These are phyloP conservation scores for Trichoderma lentiforme DNA, from an alignment of 2,329 filamentous ascomycete species.

Conservation along the genomic window DNA sequence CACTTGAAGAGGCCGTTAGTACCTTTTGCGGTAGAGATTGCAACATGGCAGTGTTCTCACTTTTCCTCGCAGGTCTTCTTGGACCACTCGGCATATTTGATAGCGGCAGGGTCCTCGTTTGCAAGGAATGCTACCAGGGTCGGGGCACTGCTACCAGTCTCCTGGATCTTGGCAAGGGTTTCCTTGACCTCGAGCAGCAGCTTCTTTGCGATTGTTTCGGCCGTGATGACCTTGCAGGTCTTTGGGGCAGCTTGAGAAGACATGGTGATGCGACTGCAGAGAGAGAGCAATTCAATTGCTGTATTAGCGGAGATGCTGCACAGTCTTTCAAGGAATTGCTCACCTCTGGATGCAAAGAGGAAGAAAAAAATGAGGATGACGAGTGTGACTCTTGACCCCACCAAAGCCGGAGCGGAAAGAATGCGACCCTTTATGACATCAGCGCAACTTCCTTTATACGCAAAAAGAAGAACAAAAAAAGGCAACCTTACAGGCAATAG, in stretches of 20 bases:
- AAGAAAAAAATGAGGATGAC: neutral
- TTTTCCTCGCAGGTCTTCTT: slow-evolving; percentile 95
- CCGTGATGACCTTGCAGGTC: slow-evolving; percentile 90
- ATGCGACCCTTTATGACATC: slow-evolving; percentile 14
- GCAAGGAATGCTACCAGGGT: slow-evolving; percentile 88
- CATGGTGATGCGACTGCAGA: slow-evolving; percentile 23
- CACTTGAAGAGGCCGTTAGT: slow-evolving; percentile 49
- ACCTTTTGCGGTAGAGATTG: neutral
- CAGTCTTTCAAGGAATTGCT: neutral
- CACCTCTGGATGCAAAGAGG: neutral
- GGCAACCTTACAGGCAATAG: neutral
- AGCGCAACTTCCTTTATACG: neutral
- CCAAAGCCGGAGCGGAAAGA: slow-evolving; percentile 2
- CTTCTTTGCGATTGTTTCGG: slow-evolving; percentile 79
- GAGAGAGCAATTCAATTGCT: neutral
- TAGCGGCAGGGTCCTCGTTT: slow-evolving; percentile 84
- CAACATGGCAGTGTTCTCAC: slow-evolving; percentile 54
- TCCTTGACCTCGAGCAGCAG: slow-evolving; percentile 75
- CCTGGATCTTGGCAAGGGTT: slow-evolving; percentile 68
- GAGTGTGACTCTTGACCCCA: slow-evolving; percentile 17
- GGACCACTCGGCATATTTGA: slow-evolving; percentile 96
- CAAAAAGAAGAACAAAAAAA: neutral
- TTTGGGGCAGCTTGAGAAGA: slow-evolving; percentile 45
- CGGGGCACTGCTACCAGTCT: slow-evolving; percentile 54
- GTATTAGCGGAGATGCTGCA: neutral